A percentile compares a stretch with the other conserved stretches of the same genome.
phyloP scores from a whole-genome alignment of 2,329 filamentous ascomycete genomes.

The Juglanconis sp. region DNA sequence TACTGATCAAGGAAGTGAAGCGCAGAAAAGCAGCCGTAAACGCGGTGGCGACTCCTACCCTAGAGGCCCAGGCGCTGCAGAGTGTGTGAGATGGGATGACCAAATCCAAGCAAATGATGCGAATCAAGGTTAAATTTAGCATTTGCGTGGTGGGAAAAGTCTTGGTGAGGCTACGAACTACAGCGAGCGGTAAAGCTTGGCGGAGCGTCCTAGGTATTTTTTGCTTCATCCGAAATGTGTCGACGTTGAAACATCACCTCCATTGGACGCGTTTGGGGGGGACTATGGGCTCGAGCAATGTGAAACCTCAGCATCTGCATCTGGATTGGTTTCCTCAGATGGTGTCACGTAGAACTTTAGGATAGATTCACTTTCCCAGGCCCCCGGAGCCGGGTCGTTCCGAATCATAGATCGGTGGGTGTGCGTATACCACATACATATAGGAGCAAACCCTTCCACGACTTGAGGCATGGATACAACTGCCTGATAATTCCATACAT shows the following conservation, averaged over 20 bases:
- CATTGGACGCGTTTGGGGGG: not conserved
- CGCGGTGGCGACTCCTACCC: not conserved
- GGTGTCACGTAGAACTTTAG: not conserved
- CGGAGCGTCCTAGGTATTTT: not conserved
- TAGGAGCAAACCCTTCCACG: not conserved
- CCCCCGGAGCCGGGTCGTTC: not conserved
- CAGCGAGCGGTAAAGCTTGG: not conserved
- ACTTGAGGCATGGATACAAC: not conserved
- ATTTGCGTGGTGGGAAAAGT: not conserved
- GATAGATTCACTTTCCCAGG: not conserved
- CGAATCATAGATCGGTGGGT: not conserved
- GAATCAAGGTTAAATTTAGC: not conserved
- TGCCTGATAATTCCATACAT: too few species aligned
- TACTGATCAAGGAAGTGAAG: not conserved
- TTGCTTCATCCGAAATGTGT: not conserved
- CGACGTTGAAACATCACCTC: not conserved
- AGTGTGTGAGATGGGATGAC: not conserved
- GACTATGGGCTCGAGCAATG: not conserved
- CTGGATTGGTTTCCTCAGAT: not conserved
- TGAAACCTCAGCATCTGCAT: not conserved
- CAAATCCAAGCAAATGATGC: not conserved
- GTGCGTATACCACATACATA: not conserved
- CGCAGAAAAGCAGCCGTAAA: not conserved
- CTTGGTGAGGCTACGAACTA: not conserved
- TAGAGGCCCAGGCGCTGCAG: not conserved